phyloP scores from a whole-genome alignment of 768 basidiomycete species.

The Rhodotorula kratochvilovae region DNA sequence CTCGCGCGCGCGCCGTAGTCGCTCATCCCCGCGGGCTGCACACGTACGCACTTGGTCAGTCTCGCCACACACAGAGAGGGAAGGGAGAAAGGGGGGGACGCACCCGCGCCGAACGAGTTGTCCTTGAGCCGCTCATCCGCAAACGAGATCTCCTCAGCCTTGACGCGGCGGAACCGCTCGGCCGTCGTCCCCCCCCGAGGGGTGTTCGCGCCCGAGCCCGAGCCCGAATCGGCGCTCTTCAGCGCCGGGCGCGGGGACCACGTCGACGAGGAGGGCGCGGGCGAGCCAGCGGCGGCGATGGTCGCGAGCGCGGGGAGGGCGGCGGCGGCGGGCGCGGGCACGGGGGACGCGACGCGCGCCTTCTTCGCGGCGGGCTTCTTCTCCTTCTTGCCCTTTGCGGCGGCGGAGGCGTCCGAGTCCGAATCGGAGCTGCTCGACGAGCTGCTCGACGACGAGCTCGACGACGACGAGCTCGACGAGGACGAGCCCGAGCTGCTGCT shows the following conservation, averaged over 20 bases:
- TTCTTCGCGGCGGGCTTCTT: slow-evolving; percentile 41
- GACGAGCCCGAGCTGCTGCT: slow-evolving; percentile 2
- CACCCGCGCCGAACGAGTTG: slow-evolving; percentile 80
- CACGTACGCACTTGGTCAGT: neutral
- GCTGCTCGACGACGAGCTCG: neutral
- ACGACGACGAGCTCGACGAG: neutral
- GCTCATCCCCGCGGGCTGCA: slow-evolving; percentile 59
- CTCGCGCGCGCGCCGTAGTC: slow-evolving; percentile 87
- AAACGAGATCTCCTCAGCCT: slow-evolving; percentile 58
- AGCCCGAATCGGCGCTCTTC: slow-evolving; percentile 34
- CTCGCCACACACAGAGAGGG: neutral
- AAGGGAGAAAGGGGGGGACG: slow-evolving; percentile 35
- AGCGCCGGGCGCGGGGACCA: neutral
- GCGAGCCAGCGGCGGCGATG: too few species aligned
- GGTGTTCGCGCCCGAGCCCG: slow-evolving; percentile 2
- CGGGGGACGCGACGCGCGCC: slow-evolving; percentile 45
- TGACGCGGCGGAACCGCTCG: slow-evolving; percentile 74
- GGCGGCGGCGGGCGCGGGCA: slow-evolving; percentile 29
- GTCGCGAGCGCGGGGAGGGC: slow-evolving; percentile 9
- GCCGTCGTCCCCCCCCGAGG: slow-evolving; percentile 47
- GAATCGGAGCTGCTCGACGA: slow-evolving; percentile 33
- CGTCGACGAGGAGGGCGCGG: neutral
- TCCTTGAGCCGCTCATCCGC: slow-evolving; percentile 57
- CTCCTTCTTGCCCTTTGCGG: slow-evolving; percentile 18
- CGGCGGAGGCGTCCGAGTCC: neutral